Evolutionary conservation across 2,329 filamentous ascomycete species (phyloP).

Genomic region (Pyrenophora tritici-repentis): DNA sequence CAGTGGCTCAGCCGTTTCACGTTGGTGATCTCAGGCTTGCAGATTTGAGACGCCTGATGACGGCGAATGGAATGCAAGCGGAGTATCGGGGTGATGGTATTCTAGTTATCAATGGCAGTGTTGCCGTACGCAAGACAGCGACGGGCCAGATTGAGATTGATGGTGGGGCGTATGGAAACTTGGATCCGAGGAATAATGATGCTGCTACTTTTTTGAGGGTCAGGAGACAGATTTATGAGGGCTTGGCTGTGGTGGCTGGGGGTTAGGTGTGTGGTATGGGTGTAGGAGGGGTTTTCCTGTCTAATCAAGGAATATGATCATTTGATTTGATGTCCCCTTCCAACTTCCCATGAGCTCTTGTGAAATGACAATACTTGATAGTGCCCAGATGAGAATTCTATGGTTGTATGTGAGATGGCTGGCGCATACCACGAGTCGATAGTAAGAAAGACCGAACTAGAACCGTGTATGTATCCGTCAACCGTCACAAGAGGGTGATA

Average conservation of each 20-base stretch:
- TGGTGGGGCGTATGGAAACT: conserved; percentile 50
- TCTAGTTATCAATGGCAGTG: conserved; percentile 82
- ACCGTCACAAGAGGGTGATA: no score
- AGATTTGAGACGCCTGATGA: conserved; percentile 84
- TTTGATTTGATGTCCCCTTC: no score
- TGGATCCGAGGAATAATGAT: conserved; percentile 55
- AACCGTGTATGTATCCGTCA: no score
- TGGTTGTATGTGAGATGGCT: no score
- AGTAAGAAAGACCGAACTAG: no score
- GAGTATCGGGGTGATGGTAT: conserved; percentile 95
- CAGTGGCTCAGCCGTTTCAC: conserved; percentile 84
- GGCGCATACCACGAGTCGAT: no score
- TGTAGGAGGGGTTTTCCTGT: no score
- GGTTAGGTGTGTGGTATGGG: no score
- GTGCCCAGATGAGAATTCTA: no score
- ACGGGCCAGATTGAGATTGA: conserved; percentile 90
- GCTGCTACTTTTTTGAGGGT: conserved; percentile 79
- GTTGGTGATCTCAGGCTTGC: conserved; percentile 91
- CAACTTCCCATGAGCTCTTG: no score
- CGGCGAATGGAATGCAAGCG: conserved; percentile 75
- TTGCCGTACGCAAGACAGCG: conserved; percentile 85
- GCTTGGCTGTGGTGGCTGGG: conserved; percentile 85
- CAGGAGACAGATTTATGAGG: conserved; percentile 89
- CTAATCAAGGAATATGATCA: no score
- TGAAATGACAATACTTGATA: no score